A percentile compares a stretch with the other conserved stretches of the same genome.
phyloP scores from a whole-genome alignment of 768 basidiomycete genomes.

The Sarcodon aspratus region DNA sequence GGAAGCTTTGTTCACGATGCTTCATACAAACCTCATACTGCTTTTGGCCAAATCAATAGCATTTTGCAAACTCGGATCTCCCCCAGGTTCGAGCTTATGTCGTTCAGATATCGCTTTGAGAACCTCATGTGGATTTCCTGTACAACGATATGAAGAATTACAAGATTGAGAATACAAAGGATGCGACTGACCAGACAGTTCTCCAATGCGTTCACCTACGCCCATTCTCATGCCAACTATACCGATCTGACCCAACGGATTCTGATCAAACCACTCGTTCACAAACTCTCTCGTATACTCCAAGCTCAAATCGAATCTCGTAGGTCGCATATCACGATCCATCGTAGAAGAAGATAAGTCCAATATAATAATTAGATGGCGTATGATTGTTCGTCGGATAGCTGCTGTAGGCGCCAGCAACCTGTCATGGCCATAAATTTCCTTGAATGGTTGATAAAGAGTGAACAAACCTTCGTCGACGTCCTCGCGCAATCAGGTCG shows the following conservation, averaged over 20 bases:
- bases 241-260: constrained; percentile 94
- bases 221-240: constrained; percentile 89
- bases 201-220: constrained; percentile 79
- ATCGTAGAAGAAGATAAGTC: constrained; percentile 89
- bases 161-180: neutral
- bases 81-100: constrained; percentile 78
- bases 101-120: constrained; percentile 76
- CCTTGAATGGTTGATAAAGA: neutral
- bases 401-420: constrained; percentile 75
- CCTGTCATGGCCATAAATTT: constrained; percentile 23
- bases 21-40: constrained; percentile 65
- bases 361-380: constrained; percentile 86
- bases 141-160: neutral
- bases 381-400: constrained; percentile 90
- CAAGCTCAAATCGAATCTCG: constrained; percentile 82
- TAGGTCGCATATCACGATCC: constrained; percentile 94
- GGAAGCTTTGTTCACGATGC: neutral
- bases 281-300: constrained; percentile 90
- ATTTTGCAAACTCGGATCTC: constrained; percentile 95
- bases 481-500: constrained; percentile 75
- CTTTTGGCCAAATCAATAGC: constrained; percentile 93
- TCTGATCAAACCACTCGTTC: constrained; percentile 98
- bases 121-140: constrained; percentile 97
- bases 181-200: constrained; percentile 74
- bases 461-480: constrained; percentile 61